A percentile compares a stretch with the other conserved stretches of the same genome.
Evolutionary conservation across 2,329 filamentous ascomycete species (phyloP).

Genomic region (Cladosporium sp.): DNA sequence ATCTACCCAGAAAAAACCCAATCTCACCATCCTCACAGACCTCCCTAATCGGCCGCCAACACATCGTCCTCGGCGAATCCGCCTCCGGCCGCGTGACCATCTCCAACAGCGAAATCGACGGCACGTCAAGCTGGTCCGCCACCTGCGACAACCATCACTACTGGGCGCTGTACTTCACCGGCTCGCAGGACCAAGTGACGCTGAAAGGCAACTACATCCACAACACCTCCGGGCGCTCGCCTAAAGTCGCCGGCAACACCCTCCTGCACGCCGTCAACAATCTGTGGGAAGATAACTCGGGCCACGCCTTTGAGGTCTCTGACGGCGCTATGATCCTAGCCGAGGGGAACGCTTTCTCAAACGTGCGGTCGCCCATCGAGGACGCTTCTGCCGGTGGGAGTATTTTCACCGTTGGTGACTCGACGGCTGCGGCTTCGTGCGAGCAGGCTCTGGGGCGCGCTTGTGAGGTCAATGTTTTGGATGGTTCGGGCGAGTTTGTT

Average conservation of each 20-base stretch:
- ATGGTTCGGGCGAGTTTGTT: slow-evolving; percentile 19
- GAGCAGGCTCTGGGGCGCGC: slow-evolving; percentile 41
- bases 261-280: slow-evolving; percentile 61
- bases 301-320: slow-evolving; percentile 55
- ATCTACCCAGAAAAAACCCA: slow-evolving; percentile 37
- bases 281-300: slow-evolving; percentile 53
- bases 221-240: slow-evolving; percentile 53
- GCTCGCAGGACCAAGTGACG: slow-evolving; percentile 54
- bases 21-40: slow-evolving; percentile 36
- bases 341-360: slow-evolving; percentile 58
- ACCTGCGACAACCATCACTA: slow-evolving; percentile 58
- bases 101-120: slow-evolving; percentile 59
- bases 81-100: slow-evolving; percentile 55
- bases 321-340: slow-evolving; percentile 43
- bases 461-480: slow-evolving; percentile 45
- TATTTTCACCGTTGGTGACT: slow-evolving; percentile 33
- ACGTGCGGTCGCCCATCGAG: slow-evolving; percentile 44
- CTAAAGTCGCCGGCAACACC: slow-evolving; percentile 54
- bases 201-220: slow-evolving; percentile 60
- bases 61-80: slow-evolving; percentile 55
- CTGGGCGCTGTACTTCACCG: slow-evolving; percentile 57
- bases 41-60: slow-evolving; percentile 56
- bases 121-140: slow-evolving; percentile 50
- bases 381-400: slow-evolving; percentile 32
- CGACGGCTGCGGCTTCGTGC: slow-evolving; percentile 15